Conservation (phyloP, 2,329 filamentous ascomycete species). For the Neonectria neomacrospora region DNA sequence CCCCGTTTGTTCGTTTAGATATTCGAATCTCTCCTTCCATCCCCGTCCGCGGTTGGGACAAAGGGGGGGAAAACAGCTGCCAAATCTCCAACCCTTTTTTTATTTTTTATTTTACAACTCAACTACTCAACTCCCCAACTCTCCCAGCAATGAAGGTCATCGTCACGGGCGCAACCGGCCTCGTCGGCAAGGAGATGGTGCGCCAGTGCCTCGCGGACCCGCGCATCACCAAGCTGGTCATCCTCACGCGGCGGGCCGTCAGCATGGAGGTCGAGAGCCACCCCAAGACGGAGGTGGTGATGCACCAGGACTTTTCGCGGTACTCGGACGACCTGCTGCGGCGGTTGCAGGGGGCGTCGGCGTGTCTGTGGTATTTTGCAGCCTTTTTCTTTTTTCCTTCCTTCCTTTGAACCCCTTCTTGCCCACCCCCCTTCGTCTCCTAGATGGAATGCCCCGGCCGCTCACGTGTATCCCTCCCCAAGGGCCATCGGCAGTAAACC, state of each 20-base stretch:
- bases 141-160: conserved; percentile 67
- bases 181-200: conserved; percentile 65
- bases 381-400: neutral
- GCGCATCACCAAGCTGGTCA: conserved; percentile 62
- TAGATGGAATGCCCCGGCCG: too few species aligned
- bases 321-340: conserved; percentile 56
- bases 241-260: conserved; percentile 61
- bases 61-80: too few species aligned
- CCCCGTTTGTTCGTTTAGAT: too few species aligned
- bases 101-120: too few species aligned
- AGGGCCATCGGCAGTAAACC: conserved; percentile 55
- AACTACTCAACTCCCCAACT: too few species aligned
- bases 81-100: too few species aligned
- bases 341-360: conserved; percentile 63
- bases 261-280: conserved; percentile 54
- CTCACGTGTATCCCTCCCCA: too few species aligned
- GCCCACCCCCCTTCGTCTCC: too few species aligned
- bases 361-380: conserved; percentile 75
- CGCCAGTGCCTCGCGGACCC: conserved; percentile 60
- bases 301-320: conserved; percentile 63
- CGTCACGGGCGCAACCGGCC: conserved; percentile 68
- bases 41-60: neutral
- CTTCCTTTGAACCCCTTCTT: too few species aligned
- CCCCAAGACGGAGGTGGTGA: conserved; percentile 61
- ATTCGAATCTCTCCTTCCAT: neutral